Conservation (phyloP, 257 asterid genomes). For the Ballota nigra region DNA sequence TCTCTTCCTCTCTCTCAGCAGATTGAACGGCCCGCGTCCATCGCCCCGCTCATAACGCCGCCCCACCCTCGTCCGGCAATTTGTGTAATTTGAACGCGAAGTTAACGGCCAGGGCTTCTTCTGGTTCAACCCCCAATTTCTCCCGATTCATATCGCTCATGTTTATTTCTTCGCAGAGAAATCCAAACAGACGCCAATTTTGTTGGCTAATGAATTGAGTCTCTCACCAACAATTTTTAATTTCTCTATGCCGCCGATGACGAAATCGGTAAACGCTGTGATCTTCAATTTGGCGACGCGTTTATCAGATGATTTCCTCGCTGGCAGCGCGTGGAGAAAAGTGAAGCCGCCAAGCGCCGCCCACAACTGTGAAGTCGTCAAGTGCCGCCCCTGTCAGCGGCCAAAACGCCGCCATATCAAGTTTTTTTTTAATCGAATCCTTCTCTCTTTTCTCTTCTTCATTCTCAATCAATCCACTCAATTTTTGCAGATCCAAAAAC, state of each 20-base stretch:
- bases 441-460: too few relatives aligned
- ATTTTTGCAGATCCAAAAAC: too few relatives aligned
- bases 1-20: too few relatives aligned
- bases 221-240: constrained; percentile 33
- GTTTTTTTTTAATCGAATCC: too few relatives aligned
- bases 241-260: constrained; percentile 36
- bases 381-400: too few relatives aligned
- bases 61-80: constrained; percentile 84
- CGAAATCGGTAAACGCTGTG: constrained; percentile 50
- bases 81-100: constrained; percentile 66
- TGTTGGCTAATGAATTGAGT: constrained; percentile 40
- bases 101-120: constrained; percentile 72
- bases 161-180: constrained; percentile 27
- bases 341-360: too few relatives aligned
- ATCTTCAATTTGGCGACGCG: constrained; percentile 40
- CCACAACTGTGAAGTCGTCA: too few relatives aligned
- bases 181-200: constrained; percentile 39
- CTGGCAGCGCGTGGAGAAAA: constrained; percentile 79
- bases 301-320: constrained; percentile 32
- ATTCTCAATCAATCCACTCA: too few relatives aligned
- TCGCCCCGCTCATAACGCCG: too few relatives aligned
- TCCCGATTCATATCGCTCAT: constrained; percentile 42
- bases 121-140: constrained; percentile 37
- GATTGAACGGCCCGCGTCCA: too few relatives aligned
- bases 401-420: too few relatives aligned